phyloP scores from a whole-genome alignment of 2,329 filamentous ascomycete genomes.

The Dothideomycetes sp. region DNA sequence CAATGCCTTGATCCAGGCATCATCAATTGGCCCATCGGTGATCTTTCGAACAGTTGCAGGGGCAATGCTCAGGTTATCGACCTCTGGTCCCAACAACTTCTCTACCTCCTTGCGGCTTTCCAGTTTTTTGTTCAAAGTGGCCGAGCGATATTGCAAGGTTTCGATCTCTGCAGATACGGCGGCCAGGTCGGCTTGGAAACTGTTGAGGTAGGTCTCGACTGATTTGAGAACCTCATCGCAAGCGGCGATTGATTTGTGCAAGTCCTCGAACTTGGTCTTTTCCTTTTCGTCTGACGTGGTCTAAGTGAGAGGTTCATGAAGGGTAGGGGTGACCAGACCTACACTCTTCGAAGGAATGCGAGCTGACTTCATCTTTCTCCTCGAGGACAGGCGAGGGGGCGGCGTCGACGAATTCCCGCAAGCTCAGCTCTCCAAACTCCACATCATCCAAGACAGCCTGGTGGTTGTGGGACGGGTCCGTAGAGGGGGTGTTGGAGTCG shows the following conservation, averaged over 20 bases:
- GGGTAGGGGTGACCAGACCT: constrained; percentile 3
- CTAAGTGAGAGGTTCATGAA: constrained; percentile 4
- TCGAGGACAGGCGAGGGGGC: constrained; percentile 13
- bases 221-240: constrained; percentile 91
- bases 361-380: constrained; percentile 36
- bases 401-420: constrained; percentile 56
- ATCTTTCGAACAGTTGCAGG: constrained; percentile 77
- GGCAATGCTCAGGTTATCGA: constrained; percentile 85
- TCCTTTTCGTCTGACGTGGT: constrained; percentile 47
- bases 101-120: constrained; percentile 87
- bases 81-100: constrained; percentile 72
- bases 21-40: constrained; percentile 78
- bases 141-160: constrained; percentile 76
- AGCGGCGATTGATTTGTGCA: constrained; percentile 76
- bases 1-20: constrained; percentile 73
- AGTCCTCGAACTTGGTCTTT: constrained; percentile 74
- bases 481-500: not conserved
- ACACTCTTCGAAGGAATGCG: constrained; percentile 48
- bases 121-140: constrained; percentile 69
- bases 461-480: not conserved
- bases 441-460: constrained; percentile 1
- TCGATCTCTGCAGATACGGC: constrained; percentile 93
- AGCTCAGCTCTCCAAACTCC: constrained; percentile 66
- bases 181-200: constrained; percentile 87
- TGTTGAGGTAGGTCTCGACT: constrained; percentile 83